Conservation (phyloP, 2,329 filamentous ascomycete species). For the Coniochaeta ligniaria region DNA sequence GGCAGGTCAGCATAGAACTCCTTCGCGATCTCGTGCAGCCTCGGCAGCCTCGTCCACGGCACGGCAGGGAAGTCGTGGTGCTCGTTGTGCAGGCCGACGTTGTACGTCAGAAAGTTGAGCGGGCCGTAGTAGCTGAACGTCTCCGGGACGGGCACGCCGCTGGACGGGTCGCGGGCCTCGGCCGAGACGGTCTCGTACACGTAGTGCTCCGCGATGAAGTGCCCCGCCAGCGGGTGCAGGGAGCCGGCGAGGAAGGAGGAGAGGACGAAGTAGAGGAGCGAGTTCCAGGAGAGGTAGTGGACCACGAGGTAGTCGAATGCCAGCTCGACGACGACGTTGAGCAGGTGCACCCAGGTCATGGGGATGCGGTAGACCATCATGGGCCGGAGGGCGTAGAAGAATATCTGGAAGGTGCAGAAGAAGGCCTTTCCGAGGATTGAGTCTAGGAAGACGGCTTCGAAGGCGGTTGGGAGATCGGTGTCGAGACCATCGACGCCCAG, state of each 20-base stretch:
- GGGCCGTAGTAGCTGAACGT: constrained; percentile 96
- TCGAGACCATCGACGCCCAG: constrained; percentile 94
- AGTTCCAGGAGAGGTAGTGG: constrained; percentile 36
- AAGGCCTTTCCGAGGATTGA: constrained; percentile 95
- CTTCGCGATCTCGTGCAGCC: constrained; percentile 68
- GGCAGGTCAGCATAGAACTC: constrained; percentile 92
- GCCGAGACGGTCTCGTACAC: constrained; percentile 62
- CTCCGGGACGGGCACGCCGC: constrained; percentile 68
- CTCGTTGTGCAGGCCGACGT: constrained; percentile 96
- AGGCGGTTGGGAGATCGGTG: constrained; percentile 85
- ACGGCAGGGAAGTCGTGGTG: constrained; percentile 98
- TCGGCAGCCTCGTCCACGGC: constrained; percentile 82
- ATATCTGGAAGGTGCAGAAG: constrained; percentile 98
- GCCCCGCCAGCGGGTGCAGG: constrained; percentile 87
- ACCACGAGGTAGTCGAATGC: constrained; percentile 69
- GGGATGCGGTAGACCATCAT: constrained; percentile 91
- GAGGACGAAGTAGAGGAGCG: constrained; percentile 76
- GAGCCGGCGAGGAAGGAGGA: constrained; percentile 91
- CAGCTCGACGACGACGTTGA: constrained; percentile 75
- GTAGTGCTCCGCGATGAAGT: constrained; percentile 98
- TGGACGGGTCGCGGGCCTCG: constrained; percentile 48
- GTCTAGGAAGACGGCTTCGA: constrained; percentile 90
- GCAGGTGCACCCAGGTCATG: constrained; percentile 73
- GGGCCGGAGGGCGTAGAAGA: constrained; percentile 95
- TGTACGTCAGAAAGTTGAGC: constrained; percentile 90